Percentiles rank a stretch among this genome's conserved stretches.
Evolutionary conservation across 805 yeast species (phyloP).

Genomic region (Teunomyces kruisii): DNA sequence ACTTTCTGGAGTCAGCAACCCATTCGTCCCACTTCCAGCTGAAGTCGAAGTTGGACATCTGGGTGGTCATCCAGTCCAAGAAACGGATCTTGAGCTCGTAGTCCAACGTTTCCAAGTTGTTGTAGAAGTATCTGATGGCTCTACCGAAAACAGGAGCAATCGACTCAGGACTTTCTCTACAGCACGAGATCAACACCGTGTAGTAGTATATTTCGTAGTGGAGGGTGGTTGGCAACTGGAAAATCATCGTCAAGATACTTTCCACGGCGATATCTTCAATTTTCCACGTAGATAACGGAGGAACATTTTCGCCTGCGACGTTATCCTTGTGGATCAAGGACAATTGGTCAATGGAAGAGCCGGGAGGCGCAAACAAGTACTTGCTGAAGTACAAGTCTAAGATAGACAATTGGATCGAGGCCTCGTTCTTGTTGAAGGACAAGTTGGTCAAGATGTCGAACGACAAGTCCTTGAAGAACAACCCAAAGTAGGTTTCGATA

Average conservation of each 20-base stretch:
- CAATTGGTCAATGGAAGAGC: constrained; percentile 74
- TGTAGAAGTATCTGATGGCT: constrained; percentile 80
- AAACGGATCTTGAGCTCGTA: constrained; percentile 71
- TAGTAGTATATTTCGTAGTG: constrained; percentile 78
- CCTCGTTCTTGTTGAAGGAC: constrained; percentile 87
- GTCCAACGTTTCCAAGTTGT: constrained; percentile 65
- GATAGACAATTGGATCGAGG: constrained; percentile 76
- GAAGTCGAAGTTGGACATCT: constrained; percentile 88
- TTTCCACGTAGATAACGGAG: constrained; percentile 73
- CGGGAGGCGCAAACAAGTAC: constrained; percentile 54
- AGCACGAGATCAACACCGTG: constrained; percentile 81
- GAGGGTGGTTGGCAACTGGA: constrained; percentile 67
- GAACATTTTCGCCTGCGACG: constrained; percentile 37
- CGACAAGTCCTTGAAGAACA: constrained; percentile 71
- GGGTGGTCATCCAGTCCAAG: constrained; percentile 90
- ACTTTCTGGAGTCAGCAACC: constrained; percentile 57
- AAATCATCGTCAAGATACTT: constrained; percentile 72
- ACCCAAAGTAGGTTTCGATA: constrained; percentile 37
- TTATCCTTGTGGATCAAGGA: constrained; percentile 42
- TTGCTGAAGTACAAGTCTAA: constrained; percentile 71
- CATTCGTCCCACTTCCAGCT: constrained; percentile 99
- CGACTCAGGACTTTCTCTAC: constrained; percentile 66
- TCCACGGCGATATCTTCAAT: constrained; percentile 89
- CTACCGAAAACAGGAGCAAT: constrained; percentile 95
- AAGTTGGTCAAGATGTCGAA: constrained; percentile 73